A percentile compares a stretch with the other conserved stretches of the same genome.
These are phyloP conservation scores for Microdochium paspali DNA, from an alignment of 2,329 filamentous ascomycete genomes.

Conservation along the genomic window DNA sequence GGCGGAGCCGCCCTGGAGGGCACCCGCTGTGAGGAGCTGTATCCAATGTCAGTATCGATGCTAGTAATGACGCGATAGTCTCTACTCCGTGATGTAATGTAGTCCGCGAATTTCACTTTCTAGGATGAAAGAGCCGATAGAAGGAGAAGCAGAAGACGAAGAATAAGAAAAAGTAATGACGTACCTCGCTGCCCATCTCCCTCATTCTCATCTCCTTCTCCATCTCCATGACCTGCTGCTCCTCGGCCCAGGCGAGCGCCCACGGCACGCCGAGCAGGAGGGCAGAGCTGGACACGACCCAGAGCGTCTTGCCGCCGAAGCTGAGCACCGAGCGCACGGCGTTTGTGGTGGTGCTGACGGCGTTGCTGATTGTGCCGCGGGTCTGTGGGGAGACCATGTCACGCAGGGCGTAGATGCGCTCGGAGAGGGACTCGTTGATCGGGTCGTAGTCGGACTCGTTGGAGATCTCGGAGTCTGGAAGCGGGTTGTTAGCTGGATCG, in stretches of 20 bases:
- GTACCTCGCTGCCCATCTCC: constrained; percentile 68
- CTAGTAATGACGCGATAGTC: too few relatives aligned
- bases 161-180: constrained; percentile 7
- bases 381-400: constrained; percentile 69
- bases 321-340: constrained; percentile 52
- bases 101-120: too few relatives aligned
- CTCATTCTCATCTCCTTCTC: constrained; percentile 96
- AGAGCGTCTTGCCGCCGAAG: constrained; percentile 79
- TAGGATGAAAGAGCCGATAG: neutral
- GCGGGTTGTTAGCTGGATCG: too few relatives aligned
- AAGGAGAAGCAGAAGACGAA: neutral
- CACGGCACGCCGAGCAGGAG: constrained; percentile 88
- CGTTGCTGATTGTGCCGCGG: constrained; percentile 57
- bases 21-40: constrained; percentile 40
- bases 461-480: constrained; percentile 71
- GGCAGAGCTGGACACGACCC: constrained; percentile 83
- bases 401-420: constrained; percentile 62
- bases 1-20: constrained; percentile 21
- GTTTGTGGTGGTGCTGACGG: constrained; percentile 41
- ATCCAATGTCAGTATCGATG: too few relatives aligned
- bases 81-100: too few relatives aligned
- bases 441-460: constrained; percentile 65
- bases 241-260: constrained; percentile 86
- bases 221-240: constrained; percentile 95
- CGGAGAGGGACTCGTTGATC: constrained; percentile 47